These are phyloP conservation scores for Amphirosellinia nigrospora DNA, from an alignment of 495 filamentous ascomycete species.

Conservation along the genomic window DNA sequence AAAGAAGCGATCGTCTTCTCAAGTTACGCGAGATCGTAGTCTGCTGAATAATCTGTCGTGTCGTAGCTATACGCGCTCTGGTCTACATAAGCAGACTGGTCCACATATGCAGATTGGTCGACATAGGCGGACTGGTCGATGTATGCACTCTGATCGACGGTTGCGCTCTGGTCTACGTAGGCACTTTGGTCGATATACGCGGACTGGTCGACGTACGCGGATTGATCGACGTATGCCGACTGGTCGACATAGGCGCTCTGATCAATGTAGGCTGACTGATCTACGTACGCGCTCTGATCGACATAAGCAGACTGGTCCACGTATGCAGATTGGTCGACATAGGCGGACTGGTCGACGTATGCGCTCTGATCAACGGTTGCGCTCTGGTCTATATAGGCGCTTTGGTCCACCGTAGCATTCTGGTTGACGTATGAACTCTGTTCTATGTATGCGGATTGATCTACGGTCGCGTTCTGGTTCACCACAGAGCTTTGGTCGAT, in stretches of 20 bases:
- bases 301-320: not conserved
- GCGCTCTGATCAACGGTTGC: not conserved
- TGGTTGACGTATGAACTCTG: conserved; percentile 11
- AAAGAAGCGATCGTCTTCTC: not conserved
- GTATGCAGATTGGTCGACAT: not conserved
- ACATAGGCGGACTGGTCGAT: not conserved
- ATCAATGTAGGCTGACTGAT: not conserved
- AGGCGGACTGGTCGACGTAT: not conserved
- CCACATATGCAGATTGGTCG: conserved; percentile 11
- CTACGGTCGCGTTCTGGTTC: not conserved
- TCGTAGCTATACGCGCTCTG: conserved; percentile 10
- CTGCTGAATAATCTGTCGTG: conserved; percentile 21
- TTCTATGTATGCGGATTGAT: conserved; percentile 7
- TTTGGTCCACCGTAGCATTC: not conserved
- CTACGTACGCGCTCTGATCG: not conserved
- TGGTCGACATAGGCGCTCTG: conserved; percentile 1
- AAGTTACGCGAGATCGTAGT: conserved; percentile 14
- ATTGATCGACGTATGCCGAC: not conserved
- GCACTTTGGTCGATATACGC: conserved; percentile 10
- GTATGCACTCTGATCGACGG: conserved; percentile 6
- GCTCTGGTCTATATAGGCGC: not conserved
- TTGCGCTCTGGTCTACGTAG: conserved; percentile 1
- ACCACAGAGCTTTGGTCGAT: not conserved
- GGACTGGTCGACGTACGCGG: not conserved
- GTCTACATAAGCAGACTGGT: conserved; percentile 14